Percentiles rank a stretch among this genome's conserved stretches.
Conservation (phyloP, 768 basidiomycete species). For the Mycena rebaudengoi region DNA sequence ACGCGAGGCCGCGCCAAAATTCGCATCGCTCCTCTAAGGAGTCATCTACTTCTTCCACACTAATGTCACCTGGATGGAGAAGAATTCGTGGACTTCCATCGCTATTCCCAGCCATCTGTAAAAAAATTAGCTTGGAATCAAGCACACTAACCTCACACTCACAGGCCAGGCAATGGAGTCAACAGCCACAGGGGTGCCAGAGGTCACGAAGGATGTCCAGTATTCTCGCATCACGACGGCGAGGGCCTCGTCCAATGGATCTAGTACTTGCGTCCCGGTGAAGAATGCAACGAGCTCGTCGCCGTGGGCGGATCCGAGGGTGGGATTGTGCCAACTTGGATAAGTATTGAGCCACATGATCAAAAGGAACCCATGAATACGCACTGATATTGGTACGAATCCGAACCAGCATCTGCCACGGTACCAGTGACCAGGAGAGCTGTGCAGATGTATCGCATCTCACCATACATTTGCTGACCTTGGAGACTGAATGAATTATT, state of each 20-base stretch:
- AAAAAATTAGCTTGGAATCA: background rate
- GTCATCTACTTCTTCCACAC: slow-evolving; percentile 32
- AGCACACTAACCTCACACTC: slow-evolving; percentile 4
- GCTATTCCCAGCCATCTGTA: background rate
- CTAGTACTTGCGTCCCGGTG: slow-evolving; percentile 26
- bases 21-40: slow-evolving; percentile 33
- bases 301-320: slow-evolving; percentile 46
- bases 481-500: slow-evolving; percentile 45
- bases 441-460: slow-evolving; percentile 52
- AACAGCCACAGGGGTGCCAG: slow-evolving; percentile 37
- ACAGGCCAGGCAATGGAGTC: slow-evolving; percentile 39
- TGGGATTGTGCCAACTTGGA: slow-evolving; percentile 48
- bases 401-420: slow-evolving; percentile 21
- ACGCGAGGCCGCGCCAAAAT: slow-evolving; percentile 39
- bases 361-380: background rate
- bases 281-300: slow-evolving; percentile 50
- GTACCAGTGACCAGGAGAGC: slow-evolving; percentile 45
- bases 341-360: slow-evolving; percentile 6
- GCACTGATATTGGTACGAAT: slow-evolving; percentile 48
- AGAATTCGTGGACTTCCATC: slow-evolving; percentile 39
- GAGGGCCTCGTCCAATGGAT: slow-evolving; percentile 38
- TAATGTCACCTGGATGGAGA: slow-evolving; percentile 37
- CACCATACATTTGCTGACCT: slow-evolving; percentile 57
- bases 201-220: slow-evolving; percentile 51
- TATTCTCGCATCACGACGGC: slow-evolving; percentile 47